Evolutionary conservation across 441 rosid species (phyloP), one percentile per base, ranked within the genome.

Genomic region (Populus tomentosa): DNA sequence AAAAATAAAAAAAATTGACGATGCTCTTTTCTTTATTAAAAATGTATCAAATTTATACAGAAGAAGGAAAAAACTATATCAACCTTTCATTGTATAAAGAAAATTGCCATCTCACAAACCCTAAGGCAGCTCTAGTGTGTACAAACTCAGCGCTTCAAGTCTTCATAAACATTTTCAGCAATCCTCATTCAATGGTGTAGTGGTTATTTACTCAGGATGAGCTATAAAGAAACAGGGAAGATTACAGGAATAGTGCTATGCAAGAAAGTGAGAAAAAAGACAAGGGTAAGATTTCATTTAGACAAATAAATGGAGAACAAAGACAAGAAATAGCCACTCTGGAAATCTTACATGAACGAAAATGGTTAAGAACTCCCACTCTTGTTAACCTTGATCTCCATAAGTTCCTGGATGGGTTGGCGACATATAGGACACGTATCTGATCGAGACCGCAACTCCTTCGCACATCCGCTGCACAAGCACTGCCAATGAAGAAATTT

Each of bases 401-500:
- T 75, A 68, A 90, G 93, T 82, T 94, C 82, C 83, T 92, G 86
- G 1, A 93, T 92, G 6, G 92, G 94, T 65, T 91, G 95, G 64
- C 94, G 84, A 67, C 94, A 92, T 32, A 94, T 89, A 3, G 95
- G 97, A 81, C 94, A 91, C 24, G 88, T 84, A 66, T 88, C 85
- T 4, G 94, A 85, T 75, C 89, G 93, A 73, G 88, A 86, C 87
- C 89, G 79, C 84, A 90, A 79, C 38, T 85, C 91, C 87, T 90
- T 89, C 9, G 96, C 98, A 40, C 95, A 94, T 28, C 88, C 90
- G 35, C 90, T 86, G 75, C 95, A 94, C 94, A 92, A 86, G 82
- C 97, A 92, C 95, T 94, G 88, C 28, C 77, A 68, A 78, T 67
- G 40, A 73, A 5, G 56, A 68, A 50, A 30, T 68, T 32, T 32